These are phyloP conservation scores for Prunus yedoensis DNA, from an alignment of 331 rosid species.

Conservation along the genomic window DNA sequence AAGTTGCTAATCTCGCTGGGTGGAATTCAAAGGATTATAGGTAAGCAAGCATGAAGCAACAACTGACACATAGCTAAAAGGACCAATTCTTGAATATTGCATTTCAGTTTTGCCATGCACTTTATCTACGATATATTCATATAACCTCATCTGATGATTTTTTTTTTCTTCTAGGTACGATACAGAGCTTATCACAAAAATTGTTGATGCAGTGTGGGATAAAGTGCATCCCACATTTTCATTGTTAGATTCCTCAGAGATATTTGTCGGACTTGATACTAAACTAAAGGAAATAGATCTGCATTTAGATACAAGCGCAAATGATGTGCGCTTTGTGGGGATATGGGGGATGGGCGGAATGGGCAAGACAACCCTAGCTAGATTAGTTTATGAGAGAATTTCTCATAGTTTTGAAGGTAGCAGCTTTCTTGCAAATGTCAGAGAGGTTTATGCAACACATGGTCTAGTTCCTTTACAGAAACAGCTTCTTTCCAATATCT, in stretches of 20 bases:
- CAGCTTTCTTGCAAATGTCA: slow-evolving; percentile 24
- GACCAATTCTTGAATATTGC: not conserved
- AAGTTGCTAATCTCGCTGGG: not conserved
- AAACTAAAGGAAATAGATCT: not conserved
- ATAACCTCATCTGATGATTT: not conserved
- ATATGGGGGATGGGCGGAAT: slow-evolving; percentile 30
- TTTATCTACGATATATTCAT: too few species aligned
- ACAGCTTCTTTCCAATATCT: slow-evolving; percentile 3
- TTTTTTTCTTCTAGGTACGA: not conserved
- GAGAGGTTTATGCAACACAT: not conserved
- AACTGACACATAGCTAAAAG: too few species aligned
- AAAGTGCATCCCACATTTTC: not conserved
- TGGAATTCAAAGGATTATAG: slow-evolving; percentile 12
- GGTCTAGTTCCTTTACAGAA: not conserved
- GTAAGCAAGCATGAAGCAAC: not conserved
- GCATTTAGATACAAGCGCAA: slow-evolving; percentile 6
- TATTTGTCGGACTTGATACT: slow-evolving; percentile 19
- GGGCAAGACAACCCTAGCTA: slow-evolving; percentile 29
- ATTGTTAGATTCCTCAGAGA: not conserved
- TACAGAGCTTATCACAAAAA: not conserved
- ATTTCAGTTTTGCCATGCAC: not conserved
- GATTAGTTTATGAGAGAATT: not conserved
- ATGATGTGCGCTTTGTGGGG: slow-evolving; percentile 25
- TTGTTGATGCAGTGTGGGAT: slow-evolving; percentile 1
- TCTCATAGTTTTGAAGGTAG: slow-evolving; percentile 11